These are phyloP conservation scores for Sonneratia caseolaris DNA, from an alignment of 345 rosid species.

Conservation along the genomic window DNA sequence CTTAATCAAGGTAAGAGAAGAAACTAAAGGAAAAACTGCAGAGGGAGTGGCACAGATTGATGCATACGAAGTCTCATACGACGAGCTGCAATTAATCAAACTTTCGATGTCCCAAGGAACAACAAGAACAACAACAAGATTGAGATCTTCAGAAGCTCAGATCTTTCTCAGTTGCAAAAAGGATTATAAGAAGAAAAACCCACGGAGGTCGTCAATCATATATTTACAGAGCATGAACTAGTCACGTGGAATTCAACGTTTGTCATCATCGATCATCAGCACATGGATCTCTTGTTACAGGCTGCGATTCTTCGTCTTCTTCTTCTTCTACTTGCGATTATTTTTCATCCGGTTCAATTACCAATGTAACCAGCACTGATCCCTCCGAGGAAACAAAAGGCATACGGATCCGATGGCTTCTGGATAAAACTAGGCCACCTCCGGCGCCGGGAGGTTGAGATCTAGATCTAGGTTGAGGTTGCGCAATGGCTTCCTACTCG, in stretches of 20 bases:
- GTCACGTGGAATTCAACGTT: not conserved
- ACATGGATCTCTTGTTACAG: too few species aligned
- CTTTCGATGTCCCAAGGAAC: not conserved
- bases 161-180: slow-evolving; percentile 14
- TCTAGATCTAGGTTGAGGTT: slow-evolving; percentile 33
- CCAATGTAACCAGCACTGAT: slow-evolving; percentile 2
- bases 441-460: slow-evolving; percentile 59
- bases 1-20: too few species aligned
- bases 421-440: slow-evolving; percentile 39
- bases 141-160: not conserved
- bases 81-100: not conserved
- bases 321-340: not conserved
- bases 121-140: not conserved
- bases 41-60: too few species aligned
- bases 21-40: too few species aligned
- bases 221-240: slow-evolving; percentile 9
- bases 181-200: slow-evolving; percentile 4
- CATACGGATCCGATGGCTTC: slow-evolving; percentile 4
- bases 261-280: not conserved
- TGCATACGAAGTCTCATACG: too few species aligned
- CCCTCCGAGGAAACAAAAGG: not conserved
- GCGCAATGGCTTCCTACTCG: slow-evolving; percentile 14
- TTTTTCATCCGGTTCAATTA: not conserved
- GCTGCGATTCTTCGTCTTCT: slow-evolving; percentile 2
- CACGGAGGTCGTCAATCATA: slow-evolving; percentile 6